Percentiles rank a stretch among this genome's conserved stretches.
These are phyloP conservation scores for Debaryomyces coudertii DNA, from an alignment of 1,139 yeast species.

Conservation along the genomic window DNA sequence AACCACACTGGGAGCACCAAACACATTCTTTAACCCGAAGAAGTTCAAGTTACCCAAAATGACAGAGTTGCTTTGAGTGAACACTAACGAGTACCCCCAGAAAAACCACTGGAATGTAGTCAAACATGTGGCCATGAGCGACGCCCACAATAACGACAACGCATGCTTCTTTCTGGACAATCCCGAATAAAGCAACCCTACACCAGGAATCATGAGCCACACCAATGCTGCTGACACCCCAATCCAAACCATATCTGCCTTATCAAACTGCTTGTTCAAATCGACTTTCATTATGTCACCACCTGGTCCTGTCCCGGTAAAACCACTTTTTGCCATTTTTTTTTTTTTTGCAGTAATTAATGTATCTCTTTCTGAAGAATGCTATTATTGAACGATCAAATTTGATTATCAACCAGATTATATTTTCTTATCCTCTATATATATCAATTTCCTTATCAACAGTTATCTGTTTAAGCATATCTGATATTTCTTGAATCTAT, in stretches of 20 bases:
- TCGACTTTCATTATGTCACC: constrained; percentile 77
- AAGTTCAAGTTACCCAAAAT: constrained; percentile 81
- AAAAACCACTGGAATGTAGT: constrained; percentile 94
- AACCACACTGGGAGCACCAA: constrained; percentile 79
- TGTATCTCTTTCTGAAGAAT: not conserved
- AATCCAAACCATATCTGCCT: constrained; percentile 87
- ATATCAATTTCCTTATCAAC: not conserved
- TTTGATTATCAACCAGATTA: not conserved
- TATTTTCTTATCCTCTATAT: not conserved
- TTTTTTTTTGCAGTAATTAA: constrained; percentile 3
- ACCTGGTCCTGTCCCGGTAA: constrained; percentile 44
- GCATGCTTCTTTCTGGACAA: constrained; percentile 92
- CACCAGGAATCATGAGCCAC: constrained; percentile 95
- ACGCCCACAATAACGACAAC: constrained; percentile 88
- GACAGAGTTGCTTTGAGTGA: constrained; percentile 65
- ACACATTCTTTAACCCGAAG: constrained; percentile 76
- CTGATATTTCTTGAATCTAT: not conserved
- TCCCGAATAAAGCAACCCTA: constrained; percentile 89
- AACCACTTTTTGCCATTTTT: constrained; percentile 8
- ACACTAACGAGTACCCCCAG: constrained; percentile 93
- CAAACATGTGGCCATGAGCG: constrained; percentile 81
- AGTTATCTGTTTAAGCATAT: not conserved
- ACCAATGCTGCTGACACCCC: constrained; percentile 76
- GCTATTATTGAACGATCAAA: not conserved
- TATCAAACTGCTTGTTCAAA: constrained; percentile 71